Percentiles rank a stretch among this genome's conserved stretches.
Evolutionary conservation across 73 alveolate genomes (phyloP).

Genomic region (Tetrahymena borealis): DNA sequence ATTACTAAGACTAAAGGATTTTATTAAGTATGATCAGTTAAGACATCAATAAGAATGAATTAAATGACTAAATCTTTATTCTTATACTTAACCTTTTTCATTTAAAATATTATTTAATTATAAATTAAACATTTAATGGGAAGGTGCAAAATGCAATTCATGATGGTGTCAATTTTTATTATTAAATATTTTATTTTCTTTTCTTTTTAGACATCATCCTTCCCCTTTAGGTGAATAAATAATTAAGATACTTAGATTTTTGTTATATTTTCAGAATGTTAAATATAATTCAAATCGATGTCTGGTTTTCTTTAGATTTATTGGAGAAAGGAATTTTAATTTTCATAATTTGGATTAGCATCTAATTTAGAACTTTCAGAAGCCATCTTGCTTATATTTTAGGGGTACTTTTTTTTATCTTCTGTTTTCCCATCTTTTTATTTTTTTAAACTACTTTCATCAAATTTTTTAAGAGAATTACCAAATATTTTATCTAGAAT

Average conservation of each 20-base stretch:
- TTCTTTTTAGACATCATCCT: no score
- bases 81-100: not conserved
- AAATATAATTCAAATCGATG: not conserved
- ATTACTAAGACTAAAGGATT: not conserved
- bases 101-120: not conserved
- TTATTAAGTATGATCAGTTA: not conserved
- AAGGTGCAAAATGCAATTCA: no score
- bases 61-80: not conserved
- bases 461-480: not conserved
- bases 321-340: not conserved
- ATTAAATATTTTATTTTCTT: no score
- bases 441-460: not conserved
- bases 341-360: not conserved
- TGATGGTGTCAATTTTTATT: no score
- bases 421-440: not conserved
- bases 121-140: no score
- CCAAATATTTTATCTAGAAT: not conserved
- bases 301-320: not conserved
- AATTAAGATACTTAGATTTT: not conserved
- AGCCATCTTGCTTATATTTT: not conserved
- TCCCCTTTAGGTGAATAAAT: not conserved
- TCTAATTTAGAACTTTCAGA: not conserved
- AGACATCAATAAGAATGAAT: not conserved
- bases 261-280: not conserved
- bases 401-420: not conserved